Evolutionary conservation across 2,329 filamentous ascomycete species (phyloP), one percentile per base, ranked within the genome.

Genomic region (Beauveria brongniartii): DNA sequence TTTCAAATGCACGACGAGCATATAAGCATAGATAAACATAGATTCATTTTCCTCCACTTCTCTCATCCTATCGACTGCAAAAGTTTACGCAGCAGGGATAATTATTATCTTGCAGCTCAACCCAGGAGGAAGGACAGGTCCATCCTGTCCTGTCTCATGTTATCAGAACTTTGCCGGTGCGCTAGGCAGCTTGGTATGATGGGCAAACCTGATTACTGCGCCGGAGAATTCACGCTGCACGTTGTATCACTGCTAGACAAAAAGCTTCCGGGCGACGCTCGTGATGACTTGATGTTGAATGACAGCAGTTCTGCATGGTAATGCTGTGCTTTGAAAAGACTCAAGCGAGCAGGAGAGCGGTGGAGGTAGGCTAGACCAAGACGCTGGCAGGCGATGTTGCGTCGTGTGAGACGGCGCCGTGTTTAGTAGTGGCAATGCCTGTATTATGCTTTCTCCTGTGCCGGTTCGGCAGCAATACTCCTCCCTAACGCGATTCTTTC

Each of bases 401-500:
- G 34, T 40, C 34, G 34, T 40, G 34, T 40, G 34, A 40, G 34
- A 40, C 34, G 34, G 34, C 34, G 34, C 34, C 34, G 34, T 40
- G 5, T 40, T 40, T 40, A 40, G 34, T 5, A 5, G 34, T 40
- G 34, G 34, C 5, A 40, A 40, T 40, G 14, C 34, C 34, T 5
- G 34, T 40, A 40, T 40, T 5, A 40, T 40, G 34, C 5, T 5
- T 40, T 40, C 34, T 40, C 34, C 5, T 40, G 34, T 7, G 34
- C 34, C 34, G 34, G 34, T 40, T 40, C 34, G 34, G 34, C 34
- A 40, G 34, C 34, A 7, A 40, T 40, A 4, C 34, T 40, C 34
- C 34, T 40, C 34, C 34, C 34, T 40, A 5, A 40, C 34, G 2
- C 2, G 34, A 40, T 40, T 40, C 34, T 68, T 68, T 65, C 71